Evolutionary conservation across 139 green algal species (phyloP).

Genomic region (Closterium sp.): DNA sequence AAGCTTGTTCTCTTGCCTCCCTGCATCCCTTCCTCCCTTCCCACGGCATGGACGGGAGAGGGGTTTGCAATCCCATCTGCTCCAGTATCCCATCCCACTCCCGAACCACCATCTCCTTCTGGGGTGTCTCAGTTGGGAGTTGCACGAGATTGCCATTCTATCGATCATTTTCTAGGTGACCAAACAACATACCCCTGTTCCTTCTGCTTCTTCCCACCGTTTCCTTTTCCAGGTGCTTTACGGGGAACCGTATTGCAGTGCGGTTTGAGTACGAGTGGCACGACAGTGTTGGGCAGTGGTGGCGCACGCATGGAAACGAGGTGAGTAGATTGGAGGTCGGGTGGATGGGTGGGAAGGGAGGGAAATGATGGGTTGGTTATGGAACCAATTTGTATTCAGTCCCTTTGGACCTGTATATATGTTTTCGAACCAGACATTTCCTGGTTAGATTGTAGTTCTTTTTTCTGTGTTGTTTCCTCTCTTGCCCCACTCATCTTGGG

Average conservation of each 20-base stretch:
- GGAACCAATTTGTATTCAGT: no score
- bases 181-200: no score
- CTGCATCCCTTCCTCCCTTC: no score
- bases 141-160: background rate
- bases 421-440: no score
- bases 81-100: no score
- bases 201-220: background rate
- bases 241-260: constrained; percentile 62
- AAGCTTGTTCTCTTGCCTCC: no score
- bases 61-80: no score
- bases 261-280: constrained; percentile 70
- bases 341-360: background rate
- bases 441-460: no score
- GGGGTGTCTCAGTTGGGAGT: background rate
- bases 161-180: no score
- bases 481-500: background rate
- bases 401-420: no score
- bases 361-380: background rate
- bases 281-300: constrained; percentile 60
- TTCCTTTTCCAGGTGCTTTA: constrained; percentile 11
- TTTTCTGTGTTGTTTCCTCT: constrained; percentile 6
- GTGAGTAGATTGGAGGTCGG: constrained; percentile 55
- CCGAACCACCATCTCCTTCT: no score
- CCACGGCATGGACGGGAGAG: background rate
- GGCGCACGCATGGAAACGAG: constrained; percentile 64